Conservation (phyloP, 345 rosid genomes). For the Abelmoschus esculentus region DNA sequence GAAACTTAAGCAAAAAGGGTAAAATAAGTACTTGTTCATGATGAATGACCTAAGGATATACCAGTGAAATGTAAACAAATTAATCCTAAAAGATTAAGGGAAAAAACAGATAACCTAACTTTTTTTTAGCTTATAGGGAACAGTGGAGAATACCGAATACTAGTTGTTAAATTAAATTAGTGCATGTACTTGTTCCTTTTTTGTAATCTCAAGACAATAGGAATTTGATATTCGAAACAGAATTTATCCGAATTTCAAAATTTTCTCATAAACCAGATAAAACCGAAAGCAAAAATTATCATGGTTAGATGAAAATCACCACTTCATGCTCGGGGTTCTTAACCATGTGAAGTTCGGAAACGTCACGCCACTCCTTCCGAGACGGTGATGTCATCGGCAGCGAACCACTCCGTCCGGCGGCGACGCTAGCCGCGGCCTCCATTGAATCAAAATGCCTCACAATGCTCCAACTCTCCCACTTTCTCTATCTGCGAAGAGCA, state of each 20-base stretch:
- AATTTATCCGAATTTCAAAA: neutral
- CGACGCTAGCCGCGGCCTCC: slow-evolving; percentile 66
- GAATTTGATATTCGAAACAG: neutral
- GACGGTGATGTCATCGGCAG: slow-evolving; percentile 44
- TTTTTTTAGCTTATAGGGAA: neutral
- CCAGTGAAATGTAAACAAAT: neutral
- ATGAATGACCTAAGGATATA: neutral
- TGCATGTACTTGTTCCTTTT: neutral
- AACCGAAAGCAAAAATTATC: neutral
- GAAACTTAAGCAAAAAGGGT: neutral
- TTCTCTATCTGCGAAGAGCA: slow-evolving; percentile 6
- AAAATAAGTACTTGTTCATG: neutral
- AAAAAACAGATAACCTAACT: neutral
- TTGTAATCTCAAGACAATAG: neutral
- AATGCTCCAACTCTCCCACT: slow-evolving; percentile 22
- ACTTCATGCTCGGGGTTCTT: slow-evolving; percentile 54
- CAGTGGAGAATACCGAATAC: neutral
- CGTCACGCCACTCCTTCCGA: slow-evolving; percentile 94
- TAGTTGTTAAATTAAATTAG: neutral
- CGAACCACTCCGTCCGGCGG: slow-evolving; percentile 62
- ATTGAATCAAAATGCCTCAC: slow-evolving; percentile 26
- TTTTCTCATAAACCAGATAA: neutral
- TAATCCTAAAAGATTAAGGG: neutral
- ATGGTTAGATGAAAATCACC: slow-evolving; percentile 13
- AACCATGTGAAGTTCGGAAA: slow-evolving; percentile 61